Percentiles rank a stretch among this genome's conserved stretches.
Evolutionary conservation across 345 rosid genomes (phyloP).

Genomic region (Corchorus capsularis): DNA sequence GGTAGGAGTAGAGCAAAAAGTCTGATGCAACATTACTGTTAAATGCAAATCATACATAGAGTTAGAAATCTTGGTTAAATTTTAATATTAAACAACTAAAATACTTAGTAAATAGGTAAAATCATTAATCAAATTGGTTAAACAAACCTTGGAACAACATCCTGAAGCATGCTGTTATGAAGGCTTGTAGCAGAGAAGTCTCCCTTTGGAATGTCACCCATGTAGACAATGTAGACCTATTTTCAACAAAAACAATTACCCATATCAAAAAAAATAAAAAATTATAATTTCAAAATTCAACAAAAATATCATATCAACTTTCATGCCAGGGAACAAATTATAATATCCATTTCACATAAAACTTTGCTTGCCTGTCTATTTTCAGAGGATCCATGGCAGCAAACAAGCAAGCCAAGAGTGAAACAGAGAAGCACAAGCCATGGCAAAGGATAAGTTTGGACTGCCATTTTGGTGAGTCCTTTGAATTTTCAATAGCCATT

Average conservation of each 20-base stretch:
- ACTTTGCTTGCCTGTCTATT: conserved; percentile 18
- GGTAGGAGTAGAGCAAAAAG: conserved; percentile 42
- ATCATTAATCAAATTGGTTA: too few species aligned
- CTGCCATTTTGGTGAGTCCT: conserved; percentile 6
- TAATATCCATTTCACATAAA: background rate
- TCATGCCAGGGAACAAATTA: too few species aligned
- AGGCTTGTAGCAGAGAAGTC: conserved; percentile 39
- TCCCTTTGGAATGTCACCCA: conserved; percentile 48
- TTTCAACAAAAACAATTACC: too few species aligned
- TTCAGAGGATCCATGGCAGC: conserved; percentile 19
- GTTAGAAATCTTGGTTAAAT: background rate
- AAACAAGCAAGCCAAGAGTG: background rate
- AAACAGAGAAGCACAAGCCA: conserved; percentile 21
- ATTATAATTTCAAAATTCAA: too few species aligned
- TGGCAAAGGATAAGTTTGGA: background rate
- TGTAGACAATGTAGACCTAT: conserved; percentile 39
- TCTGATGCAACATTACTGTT: conserved; percentile 37
- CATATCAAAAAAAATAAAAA: too few species aligned
- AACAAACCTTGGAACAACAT: conserved; percentile 39
- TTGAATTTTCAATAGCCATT: too few species aligned
- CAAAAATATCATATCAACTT: too few species aligned
- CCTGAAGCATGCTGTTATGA: conserved; percentile 44
- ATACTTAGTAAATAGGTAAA: too few species aligned
- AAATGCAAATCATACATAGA: background rate
- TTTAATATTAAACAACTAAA: too few species aligned